These are phyloP conservation scores for Dalbergia oliveri DNA, from an alignment of 306 rosid species.

Conservation along the genomic window DNA sequence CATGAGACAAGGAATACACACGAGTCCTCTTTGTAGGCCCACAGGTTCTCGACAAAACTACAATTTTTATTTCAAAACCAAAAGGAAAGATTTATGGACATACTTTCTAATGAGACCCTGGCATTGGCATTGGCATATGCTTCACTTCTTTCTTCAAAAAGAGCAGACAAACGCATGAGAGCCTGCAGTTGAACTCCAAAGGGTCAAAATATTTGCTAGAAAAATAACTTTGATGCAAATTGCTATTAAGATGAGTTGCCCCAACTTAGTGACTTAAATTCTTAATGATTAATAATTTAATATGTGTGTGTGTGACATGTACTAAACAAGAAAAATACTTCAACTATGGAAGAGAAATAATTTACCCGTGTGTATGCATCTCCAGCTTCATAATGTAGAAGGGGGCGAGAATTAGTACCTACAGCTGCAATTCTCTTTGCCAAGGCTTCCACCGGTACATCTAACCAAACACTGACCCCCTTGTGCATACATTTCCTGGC, in stretches of 20 bases:
- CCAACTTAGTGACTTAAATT: conserved; percentile 2
- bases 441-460: conserved; percentile 92
- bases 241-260: neutral
- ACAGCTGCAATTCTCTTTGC: conserved; percentile 90
- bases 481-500: conserved; percentile 89
- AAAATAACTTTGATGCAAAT: conserved; percentile 22
- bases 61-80: conserved; percentile 21
- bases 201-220: conserved; percentile 26
- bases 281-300: neutral
- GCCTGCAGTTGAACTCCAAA: conserved; percentile 66
- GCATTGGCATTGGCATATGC: conserved; percentile 86
- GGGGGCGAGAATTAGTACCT: conserved; percentile 93
- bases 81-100: conserved; percentile 37
- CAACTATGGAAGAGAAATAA: conserved; percentile 38
- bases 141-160: conserved; percentile 82
- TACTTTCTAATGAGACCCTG: conserved; percentile 86
- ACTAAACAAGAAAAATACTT: neutral
- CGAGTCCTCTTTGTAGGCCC: neutral
- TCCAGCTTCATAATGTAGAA: conserved; percentile 79
- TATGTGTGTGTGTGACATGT: neutral
- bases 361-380: conserved; percentile 79
- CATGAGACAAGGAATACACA: neutral
- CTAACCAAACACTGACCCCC: conserved; percentile 93
- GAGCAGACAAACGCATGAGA: conserved; percentile 67
- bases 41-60: conserved; percentile 7